phyloP scores from a whole-genome alignment of 108 stramenopile genomes.

The Fragilaria radians region DNA sequence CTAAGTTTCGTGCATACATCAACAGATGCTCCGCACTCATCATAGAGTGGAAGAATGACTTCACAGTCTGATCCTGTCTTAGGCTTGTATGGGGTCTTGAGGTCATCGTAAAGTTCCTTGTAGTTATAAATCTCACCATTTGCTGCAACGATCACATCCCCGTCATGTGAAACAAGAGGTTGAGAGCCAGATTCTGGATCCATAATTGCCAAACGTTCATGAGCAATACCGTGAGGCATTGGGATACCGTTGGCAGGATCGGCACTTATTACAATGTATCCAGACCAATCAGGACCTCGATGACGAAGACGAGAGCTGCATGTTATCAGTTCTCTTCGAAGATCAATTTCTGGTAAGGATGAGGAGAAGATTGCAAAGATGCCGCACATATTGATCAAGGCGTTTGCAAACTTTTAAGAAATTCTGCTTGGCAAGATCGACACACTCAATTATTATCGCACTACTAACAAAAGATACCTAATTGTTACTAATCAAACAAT shows the following conservation, averaged over 20 bases:
- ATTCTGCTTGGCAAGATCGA: no score
- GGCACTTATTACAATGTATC: constrained; percentile 74
- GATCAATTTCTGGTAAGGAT: constrained; percentile 69
- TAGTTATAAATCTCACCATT: constrained; percentile 99
- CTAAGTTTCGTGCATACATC: constrained; percentile 67
- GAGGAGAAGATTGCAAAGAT: constrained; percentile 96
- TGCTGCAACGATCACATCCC: constrained; percentile 85
- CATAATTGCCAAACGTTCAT: constrained; percentile 97
- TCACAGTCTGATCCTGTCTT: constrained; percentile 96
- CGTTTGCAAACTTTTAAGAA: no score
- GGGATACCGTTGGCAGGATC: constrained; percentile 29
- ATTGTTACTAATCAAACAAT: no score
- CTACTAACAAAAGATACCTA: no score
- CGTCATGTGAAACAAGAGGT: constrained; percentile 81
- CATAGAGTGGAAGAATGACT: constrained; percentile 90
- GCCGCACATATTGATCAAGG: constrained; percentile 96
- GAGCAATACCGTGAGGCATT: constrained; percentile 86
- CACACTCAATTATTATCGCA: no score
- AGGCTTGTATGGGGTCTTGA: constrained; percentile 67
- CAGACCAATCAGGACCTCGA: constrained; percentile 98
- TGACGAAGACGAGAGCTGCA: constrained; percentile 89
- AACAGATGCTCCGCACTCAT: constrained; percentile 63
- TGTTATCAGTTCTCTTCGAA: constrained; percentile 82
- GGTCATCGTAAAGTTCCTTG: constrained; percentile 82
- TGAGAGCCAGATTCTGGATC: constrained; percentile 96